Evolutionary conservation across 2,329 filamentous ascomycete genomes (phyloP).

Genomic region (Beauveria medogensis): DNA sequence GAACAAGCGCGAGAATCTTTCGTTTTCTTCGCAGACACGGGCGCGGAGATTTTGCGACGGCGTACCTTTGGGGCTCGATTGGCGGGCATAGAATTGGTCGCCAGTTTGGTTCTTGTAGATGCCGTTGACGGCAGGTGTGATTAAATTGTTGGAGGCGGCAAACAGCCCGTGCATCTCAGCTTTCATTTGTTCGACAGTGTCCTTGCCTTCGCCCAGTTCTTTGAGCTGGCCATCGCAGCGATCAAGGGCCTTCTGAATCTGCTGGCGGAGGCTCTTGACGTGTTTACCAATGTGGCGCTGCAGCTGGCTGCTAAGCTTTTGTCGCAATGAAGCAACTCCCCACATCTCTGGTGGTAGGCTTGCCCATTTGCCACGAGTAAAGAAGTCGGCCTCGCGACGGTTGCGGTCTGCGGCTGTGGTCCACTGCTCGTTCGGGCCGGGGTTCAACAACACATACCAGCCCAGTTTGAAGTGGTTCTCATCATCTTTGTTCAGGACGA

Average conservation of each 20-base stretch:
- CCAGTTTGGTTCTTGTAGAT: slow-evolving; percentile 48
- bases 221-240: slow-evolving; percentile 41
- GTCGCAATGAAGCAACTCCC: slow-evolving; percentile 36
- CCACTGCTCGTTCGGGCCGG: slow-evolving; percentile 39
- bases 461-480: slow-evolving; percentile 44
- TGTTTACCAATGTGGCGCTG: slow-evolving; percentile 45
- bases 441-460: slow-evolving; percentile 45
- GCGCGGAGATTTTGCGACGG: slow-evolving; percentile 44
- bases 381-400: slow-evolving; percentile 39
- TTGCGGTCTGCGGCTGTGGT: slow-evolving; percentile 33
- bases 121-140: slow-evolving; percentile 44
- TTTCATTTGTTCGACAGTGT: slow-evolving; percentile 45
- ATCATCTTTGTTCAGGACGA: slow-evolving; percentile 41
- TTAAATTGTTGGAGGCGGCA: slow-evolving; percentile 43
- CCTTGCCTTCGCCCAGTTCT: slow-evolving; percentile 41
- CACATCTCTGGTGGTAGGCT: slow-evolving; percentile 39
- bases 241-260: slow-evolving; percentile 43
- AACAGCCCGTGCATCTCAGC: slow-evolving; percentile 46
- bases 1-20: slow-evolving; percentile 40
- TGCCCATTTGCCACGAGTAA: slow-evolving; percentile 40
- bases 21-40: slow-evolving; percentile 43
- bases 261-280: slow-evolving; percentile 40
- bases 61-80: slow-evolving; percentile 40
- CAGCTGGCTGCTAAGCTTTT: slow-evolving; percentile 41
- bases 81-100: slow-evolving; percentile 42